phyloP scores from a whole-genome alignment of 441 rosid species.

The Eutrema salsugineum region DNA sequence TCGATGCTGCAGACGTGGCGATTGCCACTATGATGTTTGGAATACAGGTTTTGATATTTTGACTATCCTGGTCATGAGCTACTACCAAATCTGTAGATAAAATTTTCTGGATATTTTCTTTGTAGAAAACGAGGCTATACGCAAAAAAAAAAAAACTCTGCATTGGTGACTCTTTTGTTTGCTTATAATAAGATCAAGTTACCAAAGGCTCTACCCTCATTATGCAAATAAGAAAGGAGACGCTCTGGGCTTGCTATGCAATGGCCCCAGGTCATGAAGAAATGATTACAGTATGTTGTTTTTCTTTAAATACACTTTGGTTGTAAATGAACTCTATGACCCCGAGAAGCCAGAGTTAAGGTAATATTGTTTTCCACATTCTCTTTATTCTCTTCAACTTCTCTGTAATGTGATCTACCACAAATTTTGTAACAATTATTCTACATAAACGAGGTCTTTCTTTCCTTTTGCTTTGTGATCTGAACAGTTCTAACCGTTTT shows the following conservation, averaged over 20 bases:
- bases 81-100: background rate
- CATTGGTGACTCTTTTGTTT: background rate
- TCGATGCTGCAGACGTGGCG: constrained; percentile 98
- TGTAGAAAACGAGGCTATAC: background rate
- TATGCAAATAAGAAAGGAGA: constrained; percentile 86
- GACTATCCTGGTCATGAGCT: background rate
- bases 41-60: constrained; percentile 54
- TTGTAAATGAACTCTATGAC: constrained; percentile 39
- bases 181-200: background rate
- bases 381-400: background rate
- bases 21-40: constrained; percentile 84
- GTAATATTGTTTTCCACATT: constrained; percentile 33
- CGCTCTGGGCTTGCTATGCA: constrained; percentile 92
- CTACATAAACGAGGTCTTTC: background rate
- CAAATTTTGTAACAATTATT: background rate
- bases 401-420: constrained; percentile 2
- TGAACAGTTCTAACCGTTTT: background rate
- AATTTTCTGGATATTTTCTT: background rate
- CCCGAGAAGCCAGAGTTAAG: constrained; percentile 56
- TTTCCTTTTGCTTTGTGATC: background rate
- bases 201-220: background rate
- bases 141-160: background rate
- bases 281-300: constrained; percentile 63
- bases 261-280: constrained; percentile 87
- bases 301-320: background rate